Base-by-base conservation (phyloP, 805 yeast genomes). In the Millerozyma acaciae region DNA sequence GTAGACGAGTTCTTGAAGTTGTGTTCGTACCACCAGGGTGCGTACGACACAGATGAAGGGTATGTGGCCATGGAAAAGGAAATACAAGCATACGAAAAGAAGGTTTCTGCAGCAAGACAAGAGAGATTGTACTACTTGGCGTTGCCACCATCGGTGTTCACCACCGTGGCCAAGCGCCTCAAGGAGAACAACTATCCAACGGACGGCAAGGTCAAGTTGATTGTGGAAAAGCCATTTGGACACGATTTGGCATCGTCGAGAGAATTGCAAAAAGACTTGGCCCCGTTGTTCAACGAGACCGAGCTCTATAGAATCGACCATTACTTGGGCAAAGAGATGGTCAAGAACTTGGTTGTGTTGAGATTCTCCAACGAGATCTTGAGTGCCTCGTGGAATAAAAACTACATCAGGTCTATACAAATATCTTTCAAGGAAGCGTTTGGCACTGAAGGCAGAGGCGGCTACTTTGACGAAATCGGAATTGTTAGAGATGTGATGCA, bases 401-500 rank as follows among this genome's bases (percentile, higher is more conserved):
- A 84, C 43, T 82, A 75, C 60, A 78, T 93, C 53, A 72, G 78
- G 42, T 76, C 81, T 24, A 80, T 93, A 42, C 96, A 90, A 69
- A 79, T 93, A 47, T 76, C 90, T 9, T 90, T 93, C 73, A 93
- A 93, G 68, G 98, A 93, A 68, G 86, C 93, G n/a, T 93, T 93
- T 50, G 98, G 98, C 35, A 93, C 98, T 25, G 96, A 93, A 65
- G 98, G 98, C 37, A 79, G 98, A 57, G 98, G 98, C 48, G 98
- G 98, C 23, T 93, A 93, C 68, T 93, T 93, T 54, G 97, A 93
- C 63, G 70, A 73, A 35, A 87, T 89, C 52, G 98, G 98, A 38
- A 93, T 93, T 55, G 84, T 93, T 47, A 79, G 98, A 62, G 98
- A 93, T 56, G 97, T 93, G 30, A 90, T 93, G 87, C 98, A 93